Evolutionary conservation across 2,329 filamentous ascomycete genomes (phyloP).

Genomic region (Mollisia scopiformis): DNA sequence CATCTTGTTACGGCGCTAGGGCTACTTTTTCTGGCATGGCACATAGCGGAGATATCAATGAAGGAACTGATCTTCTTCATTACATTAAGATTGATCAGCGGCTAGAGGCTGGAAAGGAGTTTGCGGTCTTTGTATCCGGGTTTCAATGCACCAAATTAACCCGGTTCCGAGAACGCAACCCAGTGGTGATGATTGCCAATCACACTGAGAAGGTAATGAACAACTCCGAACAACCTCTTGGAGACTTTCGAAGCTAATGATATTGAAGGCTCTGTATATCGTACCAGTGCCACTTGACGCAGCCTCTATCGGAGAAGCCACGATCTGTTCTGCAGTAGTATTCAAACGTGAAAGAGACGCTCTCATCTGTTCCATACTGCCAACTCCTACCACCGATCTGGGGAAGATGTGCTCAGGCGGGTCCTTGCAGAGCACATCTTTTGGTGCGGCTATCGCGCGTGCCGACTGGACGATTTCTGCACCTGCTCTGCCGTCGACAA

Average conservation of each 20-base stretch:
- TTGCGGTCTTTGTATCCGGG: constrained; percentile 32
- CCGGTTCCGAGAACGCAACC: constrained; percentile 21
- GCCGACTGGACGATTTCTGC: constrained; percentile 11
- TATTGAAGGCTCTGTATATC: constrained; percentile 29
- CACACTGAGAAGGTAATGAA: constrained; percentile 23
- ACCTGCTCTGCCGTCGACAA: neutral
- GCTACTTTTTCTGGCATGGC: constrained; percentile 24
- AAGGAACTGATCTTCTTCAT: constrained; percentile 25
- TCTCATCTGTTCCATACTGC: constrained; percentile 31
- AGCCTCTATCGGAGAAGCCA: constrained; percentile 32
- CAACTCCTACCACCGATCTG: constrained; percentile 27
- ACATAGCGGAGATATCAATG: constrained; percentile 30
- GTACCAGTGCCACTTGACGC: constrained; percentile 32
- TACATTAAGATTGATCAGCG: constrained; percentile 21
- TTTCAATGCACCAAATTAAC: constrained; percentile 24
- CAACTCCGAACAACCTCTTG: neutral
- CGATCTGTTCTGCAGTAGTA: constrained; percentile 31
- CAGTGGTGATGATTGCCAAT: constrained; percentile 26
- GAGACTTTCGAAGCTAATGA: neutral
- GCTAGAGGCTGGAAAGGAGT: constrained; percentile 20
- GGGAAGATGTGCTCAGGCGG: constrained; percentile 22
- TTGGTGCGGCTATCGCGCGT: constrained; percentile 17
- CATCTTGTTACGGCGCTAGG: constrained; percentile 25
- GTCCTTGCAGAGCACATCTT: constrained; percentile 16
- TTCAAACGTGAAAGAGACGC: constrained; percentile 28